Conservation (phyloP, 768 basidiomycete genomes). For the Mycena polygramma region DNA sequence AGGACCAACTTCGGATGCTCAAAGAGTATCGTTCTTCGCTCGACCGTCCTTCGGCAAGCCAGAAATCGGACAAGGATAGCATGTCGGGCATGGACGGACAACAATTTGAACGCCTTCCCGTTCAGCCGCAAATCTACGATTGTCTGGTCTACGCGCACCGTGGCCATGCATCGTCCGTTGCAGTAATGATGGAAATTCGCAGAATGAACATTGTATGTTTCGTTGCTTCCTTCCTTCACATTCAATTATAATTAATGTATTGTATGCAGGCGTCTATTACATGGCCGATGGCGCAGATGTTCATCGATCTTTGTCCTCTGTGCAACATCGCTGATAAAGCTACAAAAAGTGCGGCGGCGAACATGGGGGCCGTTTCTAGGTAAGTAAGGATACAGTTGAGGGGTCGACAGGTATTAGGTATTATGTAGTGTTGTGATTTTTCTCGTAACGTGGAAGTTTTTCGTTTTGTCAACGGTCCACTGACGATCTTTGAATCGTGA, state of each 20-base stretch:
- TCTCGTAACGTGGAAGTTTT: not conserved
- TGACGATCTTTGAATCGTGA: not conserved
- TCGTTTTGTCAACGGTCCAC: not conserved
- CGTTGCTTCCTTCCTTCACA: conserved; percentile 1
- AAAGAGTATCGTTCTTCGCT: conserved; percentile 60
- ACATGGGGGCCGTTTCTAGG: conserved; percentile 22
- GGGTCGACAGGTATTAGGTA: conserved; percentile 3
- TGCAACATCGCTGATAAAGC: conserved; percentile 45
- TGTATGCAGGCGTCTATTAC: conserved; percentile 68
- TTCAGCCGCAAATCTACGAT: conserved; percentile 77
- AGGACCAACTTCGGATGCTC: conserved; percentile 64
- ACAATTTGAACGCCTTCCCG: conserved; percentile 73
- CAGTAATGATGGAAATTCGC: conserved; percentile 69
- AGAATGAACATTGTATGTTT: conserved; percentile 71
- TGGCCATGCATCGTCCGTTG: conserved; percentile 64
- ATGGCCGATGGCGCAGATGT: conserved; percentile 82
- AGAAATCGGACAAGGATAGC: conserved; percentile 39
- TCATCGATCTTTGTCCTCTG: conserved; percentile 70
- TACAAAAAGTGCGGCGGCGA: conserved; percentile 24
- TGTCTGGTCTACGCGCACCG: conserved; percentile 76
- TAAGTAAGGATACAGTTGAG: conserved; percentile 15
- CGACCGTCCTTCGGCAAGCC: conserved; percentile 42
- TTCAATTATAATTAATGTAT: conserved; percentile 10
- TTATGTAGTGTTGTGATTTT: conserved; percentile 3
- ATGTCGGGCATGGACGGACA: conserved; percentile 49